These are phyloP conservation scores for Diatrype stigma DNA, from an alignment of 2,329 filamentous ascomycete genomes.

Conservation along the genomic window DNA sequence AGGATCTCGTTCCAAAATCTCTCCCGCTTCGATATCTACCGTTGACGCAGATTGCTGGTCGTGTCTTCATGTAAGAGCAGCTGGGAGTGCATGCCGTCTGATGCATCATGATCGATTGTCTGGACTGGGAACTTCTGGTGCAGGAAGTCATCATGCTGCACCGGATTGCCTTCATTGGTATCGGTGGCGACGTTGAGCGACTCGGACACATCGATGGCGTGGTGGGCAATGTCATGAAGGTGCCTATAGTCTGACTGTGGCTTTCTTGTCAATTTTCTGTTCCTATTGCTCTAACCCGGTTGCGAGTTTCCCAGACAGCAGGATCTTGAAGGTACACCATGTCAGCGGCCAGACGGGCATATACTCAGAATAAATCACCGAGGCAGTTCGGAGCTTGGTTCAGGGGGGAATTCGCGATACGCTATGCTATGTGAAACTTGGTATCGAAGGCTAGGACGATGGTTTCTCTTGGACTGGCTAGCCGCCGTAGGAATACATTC, in stretches of 20 bases:
- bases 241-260: slow-evolving; percentile 29
- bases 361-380: slow-evolving; percentile 33
- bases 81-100: slow-evolving; percentile 23
- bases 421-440: background rate
- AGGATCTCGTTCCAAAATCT: slow-evolving; percentile 53
- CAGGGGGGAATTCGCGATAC: slow-evolving; percentile 4
- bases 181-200: slow-evolving; percentile 33
- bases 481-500: slow-evolving; percentile 28
- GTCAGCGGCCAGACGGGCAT: slow-evolving; percentile 25
- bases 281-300: slow-evolving; percentile 31
- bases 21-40: slow-evolving; percentile 35
- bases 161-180: slow-evolving; percentile 28
- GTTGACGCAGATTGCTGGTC: slow-evolving; percentile 29
- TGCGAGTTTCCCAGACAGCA: slow-evolving; percentile 36
- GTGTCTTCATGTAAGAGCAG: slow-evolving; percentile 31
- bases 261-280: slow-evolving; percentile 10
- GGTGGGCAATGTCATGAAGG: slow-evolving; percentile 39
- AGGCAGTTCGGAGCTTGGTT: slow-evolving; percentile 6
- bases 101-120: background rate
- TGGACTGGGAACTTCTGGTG: background rate
- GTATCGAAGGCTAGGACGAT: slow-evolving; percentile 29
- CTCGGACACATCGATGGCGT: slow-evolving; percentile 41
- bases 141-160: slow-evolving; percentile 24
- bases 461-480: slow-evolving; percentile 15
- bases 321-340: slow-evolving; percentile 28